Base-by-base conservation (phyloP, 2,329 filamentous ascomycete species). In the Exophiala dermatitidis region DNA sequence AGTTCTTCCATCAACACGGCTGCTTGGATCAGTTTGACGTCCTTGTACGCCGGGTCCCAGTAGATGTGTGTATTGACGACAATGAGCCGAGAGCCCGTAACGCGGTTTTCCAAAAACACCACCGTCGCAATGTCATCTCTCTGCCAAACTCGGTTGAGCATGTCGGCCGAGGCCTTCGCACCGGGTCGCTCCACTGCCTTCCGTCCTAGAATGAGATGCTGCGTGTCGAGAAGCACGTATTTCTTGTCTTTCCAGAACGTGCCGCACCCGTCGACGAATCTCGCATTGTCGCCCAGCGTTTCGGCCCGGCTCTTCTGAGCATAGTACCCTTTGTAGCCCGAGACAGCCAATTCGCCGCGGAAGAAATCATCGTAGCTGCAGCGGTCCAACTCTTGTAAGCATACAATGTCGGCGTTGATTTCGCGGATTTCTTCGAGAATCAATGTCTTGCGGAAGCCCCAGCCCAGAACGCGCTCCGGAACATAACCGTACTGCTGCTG, bases 71-170 rank as follows among this genome's bases (percentile, higher is more conserved):
- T 88, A 66, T 97, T 97, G 62, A 89, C 89, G 34, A 97, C 83
- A 59, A 98, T 95, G 65, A 97, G 75, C 52, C 93, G 84, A 9
- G 89, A 84, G n/a, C 93, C 93, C 0, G 91, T 96, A 56, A 81
- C 75, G 36, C 91, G 83, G 65, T 95, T 96, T 71, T 98, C 93
- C 58, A 98, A 82, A 74, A 97, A 95, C 52, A 86, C 83, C 45
- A 95, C 82, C 45, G 95, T 85, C 10, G 87, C 93, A 69, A 98
- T 95, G 68, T 97, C 91, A 76, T 98, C 93, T 72, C 93, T 89
- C 57, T 91, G 90, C 93, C 96, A 97, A 56, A 98, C 86, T 30
- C 93, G 86, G 69, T 98, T 98, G 78, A 95, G 97, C 53, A 97
- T 91, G 65, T 98, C 93, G 67, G 95, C 88, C 65, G 95, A 89